Percentiles rank a stretch among this genome's conserved stretches.
These are phyloP conservation scores for Calycina herbarum DNA, from an alignment of 2,329 filamentous ascomycete genomes.

Conservation along the genomic window DNA sequence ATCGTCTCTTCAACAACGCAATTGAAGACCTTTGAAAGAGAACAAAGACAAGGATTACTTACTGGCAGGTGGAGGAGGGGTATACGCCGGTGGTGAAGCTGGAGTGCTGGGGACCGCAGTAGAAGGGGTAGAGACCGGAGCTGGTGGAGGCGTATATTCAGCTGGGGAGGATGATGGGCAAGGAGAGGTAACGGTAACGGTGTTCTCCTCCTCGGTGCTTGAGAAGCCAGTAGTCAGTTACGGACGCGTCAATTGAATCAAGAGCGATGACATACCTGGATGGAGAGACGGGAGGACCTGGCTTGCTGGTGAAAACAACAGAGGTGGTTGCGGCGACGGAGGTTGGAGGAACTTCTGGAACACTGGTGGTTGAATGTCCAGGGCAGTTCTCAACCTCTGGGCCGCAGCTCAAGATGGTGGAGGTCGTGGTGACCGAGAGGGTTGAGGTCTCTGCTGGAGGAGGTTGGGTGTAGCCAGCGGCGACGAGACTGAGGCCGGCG, in stretches of 20 bases:
- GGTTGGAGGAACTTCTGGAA: neutral
- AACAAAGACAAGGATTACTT: neutral
- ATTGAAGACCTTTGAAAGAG: neutral
- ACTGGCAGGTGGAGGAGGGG: neutral
- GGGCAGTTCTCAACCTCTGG: neutral
- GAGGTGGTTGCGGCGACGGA: neutral
- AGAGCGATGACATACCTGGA: neutral
- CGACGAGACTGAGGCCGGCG: conserved; percentile 4
- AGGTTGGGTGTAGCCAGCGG: neutral
- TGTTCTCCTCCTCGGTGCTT: neutral
- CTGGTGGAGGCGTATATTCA: neutral
- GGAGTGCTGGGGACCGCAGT: neutral
- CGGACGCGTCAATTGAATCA: neutral
- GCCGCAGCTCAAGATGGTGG: conserved; percentile 8
- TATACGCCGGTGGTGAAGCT: neutral
- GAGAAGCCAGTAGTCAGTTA: neutral
- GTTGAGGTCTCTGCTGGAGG: neutral
- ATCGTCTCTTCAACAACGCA: neutral
- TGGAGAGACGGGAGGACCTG: neutral
- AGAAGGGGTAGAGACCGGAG: neutral
- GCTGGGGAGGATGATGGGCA: neutral
- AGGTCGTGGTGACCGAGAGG: neutral
- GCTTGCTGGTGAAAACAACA: neutral
- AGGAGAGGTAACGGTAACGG: neutral
- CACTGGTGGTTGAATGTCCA: neutral